Conservation (phyloP, 129 eudicot species). For the Artemisia annua region DNA sequence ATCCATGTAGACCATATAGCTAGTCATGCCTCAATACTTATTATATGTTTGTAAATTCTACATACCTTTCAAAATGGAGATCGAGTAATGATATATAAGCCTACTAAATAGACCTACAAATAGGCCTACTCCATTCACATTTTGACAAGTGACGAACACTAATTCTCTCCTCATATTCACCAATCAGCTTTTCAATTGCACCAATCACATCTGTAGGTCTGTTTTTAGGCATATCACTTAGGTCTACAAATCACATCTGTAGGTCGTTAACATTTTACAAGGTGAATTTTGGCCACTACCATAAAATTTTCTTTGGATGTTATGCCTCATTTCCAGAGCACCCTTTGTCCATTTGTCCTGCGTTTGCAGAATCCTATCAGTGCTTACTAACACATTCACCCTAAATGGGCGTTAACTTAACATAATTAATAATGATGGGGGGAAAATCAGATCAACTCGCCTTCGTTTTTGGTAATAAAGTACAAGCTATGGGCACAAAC, state of each 20-base stretch:
- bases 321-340: neutral
- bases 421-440: neutral
- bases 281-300: neutral
- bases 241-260: too few species aligned
- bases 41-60: neutral
- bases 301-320: neutral
- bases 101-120: too few species aligned
- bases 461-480: neutral
- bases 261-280: neutral
- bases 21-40: neutral
- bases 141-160: too few species aligned
- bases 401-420: neutral
- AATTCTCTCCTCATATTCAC: too few species aligned
- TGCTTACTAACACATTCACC: too few species aligned
- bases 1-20: slow-evolving; percentile 3
- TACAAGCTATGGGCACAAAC: neutral
- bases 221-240: too few species aligned
- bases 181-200: too few species aligned
- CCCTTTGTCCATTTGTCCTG: neutral
- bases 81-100: too few species aligned
- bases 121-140: too few species aligned
- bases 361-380: too few species aligned
- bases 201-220: too few species aligned
- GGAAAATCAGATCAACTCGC: neutral
- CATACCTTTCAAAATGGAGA: neutral